A percentile compares a stretch with the other conserved stretches of the same genome.
phyloP scores from a whole-genome alignment of 306 rosid species.

The Trifolium repens region DNA sequence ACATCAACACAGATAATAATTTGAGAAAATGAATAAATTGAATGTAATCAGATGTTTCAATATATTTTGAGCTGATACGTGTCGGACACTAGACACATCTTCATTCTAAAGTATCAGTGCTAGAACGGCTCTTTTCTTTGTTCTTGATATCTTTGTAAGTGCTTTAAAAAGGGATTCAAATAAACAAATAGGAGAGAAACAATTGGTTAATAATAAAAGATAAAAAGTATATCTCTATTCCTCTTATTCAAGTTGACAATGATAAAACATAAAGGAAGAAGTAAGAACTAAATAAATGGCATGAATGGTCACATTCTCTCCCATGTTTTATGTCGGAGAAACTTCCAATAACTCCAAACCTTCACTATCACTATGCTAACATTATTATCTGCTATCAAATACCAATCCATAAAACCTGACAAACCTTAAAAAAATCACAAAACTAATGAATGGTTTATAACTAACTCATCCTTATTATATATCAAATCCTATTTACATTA shows the following conservation, averaged over 20 bases:
- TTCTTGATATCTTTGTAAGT: neutral
- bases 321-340: constrained; percentile 94
- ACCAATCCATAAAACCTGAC: constrained; percentile 56
- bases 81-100: neutral
- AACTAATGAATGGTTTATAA: constrained; percentile 47
- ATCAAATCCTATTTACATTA: constrained; percentile 41
- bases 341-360: constrained; percentile 75
- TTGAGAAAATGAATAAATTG: too few relatives aligned
- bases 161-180: constrained; percentile 5
- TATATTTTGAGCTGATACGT: neutral
- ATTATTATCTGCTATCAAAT: constrained; percentile 62
- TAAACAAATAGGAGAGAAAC: constrained; percentile 34
- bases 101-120: neutral
- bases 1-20: neutral
- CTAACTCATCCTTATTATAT: constrained; percentile 43
- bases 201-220: neutral
- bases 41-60: neutral
- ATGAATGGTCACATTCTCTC: constrained; percentile 70
- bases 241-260: constrained; percentile 48
- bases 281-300: constrained; percentile 15
- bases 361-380: constrained; percentile 50
- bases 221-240: constrained; percentile 33
- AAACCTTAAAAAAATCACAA: constrained; percentile 42
- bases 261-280: constrained; percentile 33
- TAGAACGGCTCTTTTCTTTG: constrained; percentile 3